Evolutionary conservation across 177 flowering plant species (phyloP).

Genomic region (Vitis hybrid): DNA sequence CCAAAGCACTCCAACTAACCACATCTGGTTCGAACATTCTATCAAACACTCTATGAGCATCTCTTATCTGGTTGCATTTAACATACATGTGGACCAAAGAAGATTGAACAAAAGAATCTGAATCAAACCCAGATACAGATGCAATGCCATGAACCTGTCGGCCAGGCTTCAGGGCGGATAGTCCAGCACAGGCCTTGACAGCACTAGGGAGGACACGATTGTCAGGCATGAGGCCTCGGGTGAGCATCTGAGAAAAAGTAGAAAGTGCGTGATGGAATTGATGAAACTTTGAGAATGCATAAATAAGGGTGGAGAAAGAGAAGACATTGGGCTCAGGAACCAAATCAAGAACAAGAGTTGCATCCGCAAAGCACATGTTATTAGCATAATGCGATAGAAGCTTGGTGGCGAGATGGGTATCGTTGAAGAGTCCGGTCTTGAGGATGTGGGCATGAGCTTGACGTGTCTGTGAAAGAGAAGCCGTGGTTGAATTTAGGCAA

Average conservation of each 20-base stretch:
- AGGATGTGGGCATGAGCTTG: constrained; percentile 60
- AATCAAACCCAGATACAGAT: constrained; percentile 42
- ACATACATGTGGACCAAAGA: constrained; percentile 68
- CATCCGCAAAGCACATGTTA: constrained; percentile 40
- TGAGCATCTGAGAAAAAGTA: constrained; percentile 42
- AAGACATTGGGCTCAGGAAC: constrained; percentile 32
- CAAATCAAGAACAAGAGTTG: constrained; percentile 37
- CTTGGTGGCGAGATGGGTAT: constrained; percentile 30
- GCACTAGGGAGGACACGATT: constrained; percentile 50
- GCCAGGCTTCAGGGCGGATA: constrained; percentile 31
- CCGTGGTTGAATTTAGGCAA: constrained; percentile 24
- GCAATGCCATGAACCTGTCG: constrained; percentile 53
- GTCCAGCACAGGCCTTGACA: constrained; percentile 64
- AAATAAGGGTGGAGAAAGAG: constrained; percentile 60
- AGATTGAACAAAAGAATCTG: constrained; percentile 55
- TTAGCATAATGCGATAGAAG: constrained; percentile 49
- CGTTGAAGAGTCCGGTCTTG: constrained; percentile 38
- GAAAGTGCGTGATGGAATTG: constrained; percentile 29
- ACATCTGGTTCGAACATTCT: constrained; percentile 51
- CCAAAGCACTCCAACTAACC: constrained; percentile 66
- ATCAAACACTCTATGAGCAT: constrained; percentile 65
- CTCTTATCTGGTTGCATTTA: constrained; percentile 39
- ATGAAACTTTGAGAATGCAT: constrained; percentile 37
- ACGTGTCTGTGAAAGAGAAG: constrained; percentile 37
- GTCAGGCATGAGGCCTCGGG: constrained; percentile 46